phyloP scores from a whole-genome alignment of 495 filamentous ascomycete species.

The Daldinia loculata region DNA sequence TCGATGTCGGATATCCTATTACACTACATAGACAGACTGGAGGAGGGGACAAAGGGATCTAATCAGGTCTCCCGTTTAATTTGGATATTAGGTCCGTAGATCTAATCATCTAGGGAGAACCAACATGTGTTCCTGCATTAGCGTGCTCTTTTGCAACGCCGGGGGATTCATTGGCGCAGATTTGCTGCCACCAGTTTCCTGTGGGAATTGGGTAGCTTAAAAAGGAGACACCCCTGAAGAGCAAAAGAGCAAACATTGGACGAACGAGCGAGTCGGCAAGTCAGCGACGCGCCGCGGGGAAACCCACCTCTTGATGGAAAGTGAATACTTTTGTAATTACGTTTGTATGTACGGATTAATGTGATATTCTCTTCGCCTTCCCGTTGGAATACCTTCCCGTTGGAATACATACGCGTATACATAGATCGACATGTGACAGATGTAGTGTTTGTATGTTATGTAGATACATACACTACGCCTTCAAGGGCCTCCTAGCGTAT shows the following conservation, averaged over 20 bases:
- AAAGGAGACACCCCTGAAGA: constrained; percentile 25
- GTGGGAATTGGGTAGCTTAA: constrained; percentile 1
- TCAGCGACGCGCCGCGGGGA: constrained; percentile 34
- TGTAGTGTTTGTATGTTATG: not conserved
- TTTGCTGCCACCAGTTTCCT: constrained; percentile 29
- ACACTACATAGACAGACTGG: not conserved
- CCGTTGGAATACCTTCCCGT: not conserved
- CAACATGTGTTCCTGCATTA: constrained; percentile 42
- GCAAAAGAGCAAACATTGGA: constrained; percentile 24
- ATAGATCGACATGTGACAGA: not conserved
- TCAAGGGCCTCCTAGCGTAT: no score
- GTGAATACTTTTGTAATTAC: not conserved
- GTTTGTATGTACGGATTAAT: not conserved
- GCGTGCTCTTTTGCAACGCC: constrained; percentile 18
- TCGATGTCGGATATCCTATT: not conserved
- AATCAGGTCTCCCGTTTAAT: constrained; percentile 5
- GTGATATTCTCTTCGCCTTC: not conserved
- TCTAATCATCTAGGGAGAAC: not conserved
- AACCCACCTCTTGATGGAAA: constrained; percentile 10
- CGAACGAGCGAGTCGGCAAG: constrained; percentile 17
- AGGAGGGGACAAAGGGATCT: not conserved
- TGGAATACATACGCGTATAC: not conserved
- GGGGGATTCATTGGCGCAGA: constrained; percentile 28
- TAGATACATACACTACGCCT: no score
- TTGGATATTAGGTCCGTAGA: constrained; percentile 3